These are phyloP conservation scores for Tolypocladium ophioglossoides DNA, from an alignment of 2,329 filamentous ascomycete genomes.

Conservation along the genomic window DNA sequence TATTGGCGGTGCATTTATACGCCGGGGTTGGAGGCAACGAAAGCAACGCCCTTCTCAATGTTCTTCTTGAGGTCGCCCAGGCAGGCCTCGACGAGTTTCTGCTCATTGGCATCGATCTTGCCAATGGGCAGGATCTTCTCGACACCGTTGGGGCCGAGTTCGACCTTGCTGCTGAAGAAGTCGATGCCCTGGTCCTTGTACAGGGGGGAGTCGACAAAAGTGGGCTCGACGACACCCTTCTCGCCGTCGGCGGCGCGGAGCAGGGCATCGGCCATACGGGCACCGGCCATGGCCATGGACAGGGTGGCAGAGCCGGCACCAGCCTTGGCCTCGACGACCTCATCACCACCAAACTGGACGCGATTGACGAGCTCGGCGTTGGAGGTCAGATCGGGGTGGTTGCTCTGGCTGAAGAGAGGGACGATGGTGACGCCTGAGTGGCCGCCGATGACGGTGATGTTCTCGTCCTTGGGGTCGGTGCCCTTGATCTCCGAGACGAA, in stretches of 20 bases:
- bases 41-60: constrained; percentile 77
- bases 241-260: constrained; percentile 88
- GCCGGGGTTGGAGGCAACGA: constrained; percentile 48
- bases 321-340: constrained; percentile 98
- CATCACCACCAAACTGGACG: constrained; percentile 97
- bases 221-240: constrained; percentile 91
- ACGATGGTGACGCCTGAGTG: constrained; percentile 99
- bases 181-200: constrained; percentile 98
- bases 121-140: constrained; percentile 87
- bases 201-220: constrained; percentile 91
- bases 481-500: constrained; percentile 94
- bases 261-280: constrained; percentile 75
- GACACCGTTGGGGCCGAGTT: constrained; percentile 93
- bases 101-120: constrained; percentile 72
- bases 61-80: constrained; percentile 83
- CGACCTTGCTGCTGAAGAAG: constrained; percentile 92
- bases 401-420: constrained; percentile 90
- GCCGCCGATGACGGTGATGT: constrained; percentile 91
- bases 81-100: constrained; percentile 80
- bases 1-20: constrained; percentile 34
- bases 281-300: constrained; percentile 96
- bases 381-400: constrained; percentile 72
- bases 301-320: constrained; percentile 94
- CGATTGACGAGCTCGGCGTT: constrained; percentile 76
- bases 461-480: constrained; percentile 84